Evolutionary conservation across 805 yeast species (phyloP).

Genomic region (Candida coleopterorum): DNA sequence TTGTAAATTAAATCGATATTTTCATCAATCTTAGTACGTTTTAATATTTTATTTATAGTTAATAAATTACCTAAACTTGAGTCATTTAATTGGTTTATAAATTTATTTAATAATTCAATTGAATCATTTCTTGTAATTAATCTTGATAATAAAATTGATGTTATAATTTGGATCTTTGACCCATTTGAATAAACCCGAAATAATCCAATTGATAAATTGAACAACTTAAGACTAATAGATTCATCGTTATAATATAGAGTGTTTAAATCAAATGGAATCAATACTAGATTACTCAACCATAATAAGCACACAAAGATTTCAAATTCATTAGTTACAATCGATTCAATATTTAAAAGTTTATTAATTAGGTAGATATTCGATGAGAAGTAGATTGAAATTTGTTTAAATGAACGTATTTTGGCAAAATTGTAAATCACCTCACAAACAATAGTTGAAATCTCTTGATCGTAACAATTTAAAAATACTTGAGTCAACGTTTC

Average conservation of each 20-base stretch:
- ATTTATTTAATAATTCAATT: conserved; percentile 16
- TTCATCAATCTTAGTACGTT: conserved; percentile 11
- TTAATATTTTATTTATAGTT: conserved; percentile 35
- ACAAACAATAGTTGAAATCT: conserved; percentile 14
- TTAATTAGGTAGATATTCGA: conserved; percentile 53
- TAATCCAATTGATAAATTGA: conserved; percentile 24
- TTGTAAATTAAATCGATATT: conserved; percentile 13
- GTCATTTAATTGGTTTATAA: conserved; percentile 12
- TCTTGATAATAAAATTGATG: conserved; percentile 49
- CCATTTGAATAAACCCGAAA: conserved; percentile 32
- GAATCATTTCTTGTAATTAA: conserved; percentile 50
- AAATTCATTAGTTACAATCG: conserved; percentile 13
- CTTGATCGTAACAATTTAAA: conserved; percentile 1
- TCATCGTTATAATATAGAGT: conserved; percentile 20
- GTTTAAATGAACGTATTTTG: conserved; percentile 64
- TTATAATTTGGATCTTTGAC: conserved; percentile 56
- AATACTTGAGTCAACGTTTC: conserved; percentile 25
- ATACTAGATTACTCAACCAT: conserved; percentile 67
- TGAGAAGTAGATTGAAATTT: conserved; percentile 52
- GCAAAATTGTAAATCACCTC: conserved; percentile 53
- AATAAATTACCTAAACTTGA: conserved; percentile 36
- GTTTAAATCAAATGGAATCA: conserved; percentile 69
- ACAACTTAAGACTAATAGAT: conserved; percentile 30
- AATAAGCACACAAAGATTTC: conserved; percentile 44
- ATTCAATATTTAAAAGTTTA: conserved; percentile 15